These are phyloP conservation scores for Ophiostoma piceae DNA, from an alignment of 2,329 filamentous ascomycete genomes.

Conservation along the genomic window DNA sequence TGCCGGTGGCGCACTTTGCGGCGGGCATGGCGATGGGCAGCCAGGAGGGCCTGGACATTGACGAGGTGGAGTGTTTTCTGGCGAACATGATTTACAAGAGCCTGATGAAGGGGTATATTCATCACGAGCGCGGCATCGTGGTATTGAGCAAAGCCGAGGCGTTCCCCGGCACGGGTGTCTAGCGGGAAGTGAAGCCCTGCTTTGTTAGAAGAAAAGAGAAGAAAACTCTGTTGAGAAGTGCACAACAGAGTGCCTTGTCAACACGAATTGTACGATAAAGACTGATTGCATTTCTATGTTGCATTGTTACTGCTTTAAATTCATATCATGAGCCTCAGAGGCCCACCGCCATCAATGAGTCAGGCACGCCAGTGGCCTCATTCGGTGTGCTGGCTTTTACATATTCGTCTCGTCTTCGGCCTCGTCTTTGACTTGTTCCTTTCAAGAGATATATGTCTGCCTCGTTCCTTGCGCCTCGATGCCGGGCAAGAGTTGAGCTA, in stretches of 20 bases:
- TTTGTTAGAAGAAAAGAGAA: background rate
- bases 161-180: slow-evolving; percentile 83
- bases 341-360: no score
- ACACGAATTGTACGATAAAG: background rate
- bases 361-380: no score
- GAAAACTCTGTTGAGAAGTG: background rate
- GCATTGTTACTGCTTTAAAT: background rate
- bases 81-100: slow-evolving; percentile 99
- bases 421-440: no score
- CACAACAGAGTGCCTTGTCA: background rate
- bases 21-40: slow-evolving; percentile 74
- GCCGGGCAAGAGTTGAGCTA: background rate
- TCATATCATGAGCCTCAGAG: no score
- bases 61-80: slow-evolving; percentile 92
- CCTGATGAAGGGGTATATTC: slow-evolving; percentile 97
- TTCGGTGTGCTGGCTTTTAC: no score
- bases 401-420: no score
- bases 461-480: background rate
- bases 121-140: slow-evolving; percentile 80
- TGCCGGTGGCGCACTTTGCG: slow-evolving; percentile 78
- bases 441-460: no score
- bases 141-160: slow-evolving; percentile 90
- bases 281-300: background rate
- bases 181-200: background rate
- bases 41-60: slow-evolving; percentile 65